Conservation (phyloP, 768 basidiomycete genomes). For the Imleria badia region DNA sequence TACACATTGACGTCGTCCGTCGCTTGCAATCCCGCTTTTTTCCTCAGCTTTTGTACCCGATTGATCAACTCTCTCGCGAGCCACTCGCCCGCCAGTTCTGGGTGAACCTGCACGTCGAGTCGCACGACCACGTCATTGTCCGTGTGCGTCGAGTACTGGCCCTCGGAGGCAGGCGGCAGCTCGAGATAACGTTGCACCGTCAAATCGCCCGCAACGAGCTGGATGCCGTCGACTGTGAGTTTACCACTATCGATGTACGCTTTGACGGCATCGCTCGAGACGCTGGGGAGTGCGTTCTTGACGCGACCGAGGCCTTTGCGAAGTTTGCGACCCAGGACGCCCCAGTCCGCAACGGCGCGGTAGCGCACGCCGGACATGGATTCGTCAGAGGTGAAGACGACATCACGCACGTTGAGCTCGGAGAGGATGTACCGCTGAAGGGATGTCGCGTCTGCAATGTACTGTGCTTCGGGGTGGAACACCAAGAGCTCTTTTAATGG, state of each 20-base stretch:
- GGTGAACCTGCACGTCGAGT: conserved; percentile 84
- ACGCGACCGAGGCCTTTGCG: conserved; percentile 90
- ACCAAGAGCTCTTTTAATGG: conserved; percentile 90
- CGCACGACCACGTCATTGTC: conserved; percentile 95
- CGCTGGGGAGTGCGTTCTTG: conserved; percentile 78
- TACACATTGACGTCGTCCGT: conserved; percentile 92
- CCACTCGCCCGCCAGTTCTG: conserved; percentile 86
- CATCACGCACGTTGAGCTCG: conserved; percentile 91
- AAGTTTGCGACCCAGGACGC: conserved; percentile 89
- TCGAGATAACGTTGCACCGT: conserved; percentile 91
- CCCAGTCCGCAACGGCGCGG: conserved; percentile 91
- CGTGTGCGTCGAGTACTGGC: conserved; percentile 77
- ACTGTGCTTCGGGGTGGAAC: conserved; percentile 85
- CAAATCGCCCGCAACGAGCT: conserved; percentile 88
- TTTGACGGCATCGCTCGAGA: conserved; percentile 83
- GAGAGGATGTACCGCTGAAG: conserved; percentile 88
- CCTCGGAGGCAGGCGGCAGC: conserved; percentile 56
- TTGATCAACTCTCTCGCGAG: conserved; percentile 88
- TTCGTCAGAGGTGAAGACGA: conserved; percentile 90
- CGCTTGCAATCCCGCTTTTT: conserved; percentile 93
- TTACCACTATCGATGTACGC: conserved; percentile 70
- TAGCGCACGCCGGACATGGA: conserved; percentile 83
- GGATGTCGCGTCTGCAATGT: conserved; percentile 81
- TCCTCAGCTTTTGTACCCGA: conserved; percentile 91
- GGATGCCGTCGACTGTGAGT: conserved; percentile 85